phyloP scores from a whole-genome alignment of 305 asterid species.

The Rubia tinctorum region DNA sequence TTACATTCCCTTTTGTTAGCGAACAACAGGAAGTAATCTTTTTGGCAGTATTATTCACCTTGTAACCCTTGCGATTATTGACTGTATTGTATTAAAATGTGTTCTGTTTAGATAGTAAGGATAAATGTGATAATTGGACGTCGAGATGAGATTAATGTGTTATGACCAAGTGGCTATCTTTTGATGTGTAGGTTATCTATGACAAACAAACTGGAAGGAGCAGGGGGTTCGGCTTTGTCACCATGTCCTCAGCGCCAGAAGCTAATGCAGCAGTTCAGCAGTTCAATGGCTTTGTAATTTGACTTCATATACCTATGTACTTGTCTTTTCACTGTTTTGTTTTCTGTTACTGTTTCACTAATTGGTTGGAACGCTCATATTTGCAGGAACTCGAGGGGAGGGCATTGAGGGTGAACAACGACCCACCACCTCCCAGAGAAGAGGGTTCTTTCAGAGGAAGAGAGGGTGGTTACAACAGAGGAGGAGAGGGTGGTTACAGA shows the following conservation, averaged over 20 bases:
- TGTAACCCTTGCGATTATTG: not conserved
- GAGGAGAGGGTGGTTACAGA: not conserved
- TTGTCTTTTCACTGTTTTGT: not conserved
- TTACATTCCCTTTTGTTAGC: too few species aligned
- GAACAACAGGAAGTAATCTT: too few species aligned
- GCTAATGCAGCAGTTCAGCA: slow-evolving; percentile 66
- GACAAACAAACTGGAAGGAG: slow-evolving; percentile 81
- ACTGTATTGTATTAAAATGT: not conserved
- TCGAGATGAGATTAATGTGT: slow-evolving; percentile 1
- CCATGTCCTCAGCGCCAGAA: slow-evolving; percentile 70
- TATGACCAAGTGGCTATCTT: slow-evolving; percentile 1
- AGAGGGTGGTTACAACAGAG: not conserved
- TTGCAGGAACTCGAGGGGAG: slow-evolving; percentile 82
- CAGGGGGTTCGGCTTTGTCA: slow-evolving; percentile 90
- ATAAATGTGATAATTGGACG: not conserved
- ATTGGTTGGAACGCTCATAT: not conserved
- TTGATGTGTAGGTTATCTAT: slow-evolving; percentile 68
- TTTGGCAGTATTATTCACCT: too few species aligned
- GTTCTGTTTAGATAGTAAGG: not conserved
- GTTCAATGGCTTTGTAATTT: slow-evolving; percentile 75
- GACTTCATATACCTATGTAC: not conserved
- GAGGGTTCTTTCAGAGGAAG: slow-evolving; percentile 15
- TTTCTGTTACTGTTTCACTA: not conserved
- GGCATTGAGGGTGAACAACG: slow-evolving; percentile 69
- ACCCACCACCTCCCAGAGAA: slow-evolving; percentile 44